Evolutionary conservation across 1,284 basidiomycete genomes (phyloP).

Genomic region (Tetrapyrgos nigripes): DNA sequence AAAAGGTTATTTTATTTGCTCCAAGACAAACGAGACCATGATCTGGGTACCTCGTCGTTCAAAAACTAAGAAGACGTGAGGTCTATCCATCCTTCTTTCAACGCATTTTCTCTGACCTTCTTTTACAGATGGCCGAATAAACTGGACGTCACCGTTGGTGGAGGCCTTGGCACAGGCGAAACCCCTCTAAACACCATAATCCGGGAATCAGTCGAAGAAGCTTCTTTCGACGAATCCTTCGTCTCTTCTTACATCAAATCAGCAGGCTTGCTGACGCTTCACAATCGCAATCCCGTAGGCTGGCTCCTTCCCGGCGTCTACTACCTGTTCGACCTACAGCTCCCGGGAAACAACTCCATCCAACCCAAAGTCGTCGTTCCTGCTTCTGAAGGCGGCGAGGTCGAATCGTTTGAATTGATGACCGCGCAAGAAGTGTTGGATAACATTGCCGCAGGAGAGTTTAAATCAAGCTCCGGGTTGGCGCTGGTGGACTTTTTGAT

Average conservation of each 20-base stretch:
- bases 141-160: constrained; percentile 50
- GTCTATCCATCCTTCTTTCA: background rate
- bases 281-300: constrained; percentile 44
- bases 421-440: constrained; percentile 41
- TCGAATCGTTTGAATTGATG: constrained; percentile 48
- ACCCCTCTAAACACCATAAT: constrained; percentile 40
- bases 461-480: constrained; percentile 63
- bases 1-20: constrained; percentile 29
- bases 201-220: constrained; percentile 48
- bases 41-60: constrained; percentile 50
- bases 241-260: constrained; percentile 34
- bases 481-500: constrained; percentile 60
- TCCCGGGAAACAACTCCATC: constrained; percentile 39
- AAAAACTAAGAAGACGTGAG: constrained; percentile 45
- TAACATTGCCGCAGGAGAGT: constrained; percentile 45
- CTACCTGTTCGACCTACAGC: constrained; percentile 46
- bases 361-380: constrained; percentile 38
- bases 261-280: constrained; percentile 43
- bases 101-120: no score
- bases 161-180: constrained; percentile 47
- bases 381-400: constrained; percentile 41
- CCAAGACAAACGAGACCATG: constrained; percentile 28
- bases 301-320: constrained; percentile 52
- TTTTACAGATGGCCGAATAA: constrained; percentile 43
- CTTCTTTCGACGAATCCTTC: constrained; percentile 41